Evolutionary conservation across 2,329 filamentous ascomycete species (phyloP), one percentile per base, ranked within the genome.

Genomic region (Sporothrix phasma): DNA sequence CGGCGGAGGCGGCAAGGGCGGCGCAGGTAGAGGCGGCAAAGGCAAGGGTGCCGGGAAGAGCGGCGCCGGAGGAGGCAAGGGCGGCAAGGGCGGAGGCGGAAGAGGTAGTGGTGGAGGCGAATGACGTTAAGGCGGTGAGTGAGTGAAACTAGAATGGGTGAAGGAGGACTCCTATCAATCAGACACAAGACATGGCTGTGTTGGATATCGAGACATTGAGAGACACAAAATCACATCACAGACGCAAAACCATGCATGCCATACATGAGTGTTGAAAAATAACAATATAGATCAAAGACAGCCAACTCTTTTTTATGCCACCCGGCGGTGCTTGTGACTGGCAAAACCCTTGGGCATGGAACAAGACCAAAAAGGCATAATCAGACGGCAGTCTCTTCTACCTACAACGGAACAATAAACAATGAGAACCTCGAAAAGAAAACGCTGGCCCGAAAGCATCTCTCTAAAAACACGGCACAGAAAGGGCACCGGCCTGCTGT

Each of bases 1-100:
- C 4, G 74, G 73, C 56, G 74, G 74, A 45, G 71, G 74, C 2
- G 73, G 73, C 34, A 54, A 53, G 46, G 41, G 45, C 7, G 43
- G 56, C 22, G 45, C 39, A 3, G 58, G 37, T 10, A 64, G 58
- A 22, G 47, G 58, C 17, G 43, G 47, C 19, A 24, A 47, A 24
- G 31, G 45, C 34, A 66, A 66, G 24, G 53, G 45, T 10, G 58
- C 51, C 24, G 53, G 53, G 41, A 63, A 64, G 43, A 22, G 26
- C 11, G 45, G 45, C 37, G 26, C 41, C 29, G n/a, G n/a, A 56
- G 29, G 51, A n/a, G 43, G 34, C 31, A 53, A 43, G 24, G 54
- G 39, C 3, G 31, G 34, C n/a, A 62, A 61, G 49, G 45, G 45
- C 17, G 58, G 29, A 47, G 60, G 31, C 4, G 62, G 43, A 60